Base-by-base conservation (phyloP, 495 filamentous ascomycete species). In the Oidiodendron maius region DNA sequence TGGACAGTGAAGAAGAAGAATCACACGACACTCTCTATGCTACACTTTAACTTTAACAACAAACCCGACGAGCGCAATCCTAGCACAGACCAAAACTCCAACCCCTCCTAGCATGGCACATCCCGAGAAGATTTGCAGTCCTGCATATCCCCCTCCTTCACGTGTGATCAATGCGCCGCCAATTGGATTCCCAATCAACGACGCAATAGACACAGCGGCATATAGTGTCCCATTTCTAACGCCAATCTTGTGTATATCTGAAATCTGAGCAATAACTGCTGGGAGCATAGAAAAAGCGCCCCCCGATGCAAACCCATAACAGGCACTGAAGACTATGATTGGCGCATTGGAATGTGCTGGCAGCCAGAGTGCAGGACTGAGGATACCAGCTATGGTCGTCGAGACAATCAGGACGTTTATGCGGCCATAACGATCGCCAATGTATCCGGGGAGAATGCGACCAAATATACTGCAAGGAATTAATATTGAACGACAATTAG, bases 401-500 rank as follows among this genome's bases (percentile, higher is more conserved):
- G 79, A 81, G 39, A 78, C 26, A 25, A 85, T 71, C 71, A 86
- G 82, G n/a, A 77, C 64, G 63, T 90, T 90, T 66, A 76, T 88
- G 20, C 80, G 75, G 1, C 87, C 87, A 25, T 84, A 25, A 53
- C 75, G 79, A 61, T 91, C 87, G 36, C 80, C 86, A n/a, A 83
- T 40, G 54, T 75, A 73, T 13, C 80, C 81, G 0, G 84, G 84
- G 6, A 85, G 48, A 38, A 83, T 86, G 43, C 86, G 78, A 12
- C 86, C 86, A 32, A 83, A 69, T 44, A 87, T 71, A n/a, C n/a
- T n/a, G 52, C 80, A 28, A 40, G 36, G n/a, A n/a, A n/a, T n/a
- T n/a, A n/a, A n/a, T n/a, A n/a, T n/a, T n/a, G n/a, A n/a, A n/a
- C n/a, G n/a, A 13, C 12, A n/a, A 2, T 8, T 6, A 21, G 26